These are phyloP conservation scores for Aquanectria penicillioides DNA, from an alignment of 2,329 filamentous ascomycete genomes.

Conservation along the genomic window DNA sequence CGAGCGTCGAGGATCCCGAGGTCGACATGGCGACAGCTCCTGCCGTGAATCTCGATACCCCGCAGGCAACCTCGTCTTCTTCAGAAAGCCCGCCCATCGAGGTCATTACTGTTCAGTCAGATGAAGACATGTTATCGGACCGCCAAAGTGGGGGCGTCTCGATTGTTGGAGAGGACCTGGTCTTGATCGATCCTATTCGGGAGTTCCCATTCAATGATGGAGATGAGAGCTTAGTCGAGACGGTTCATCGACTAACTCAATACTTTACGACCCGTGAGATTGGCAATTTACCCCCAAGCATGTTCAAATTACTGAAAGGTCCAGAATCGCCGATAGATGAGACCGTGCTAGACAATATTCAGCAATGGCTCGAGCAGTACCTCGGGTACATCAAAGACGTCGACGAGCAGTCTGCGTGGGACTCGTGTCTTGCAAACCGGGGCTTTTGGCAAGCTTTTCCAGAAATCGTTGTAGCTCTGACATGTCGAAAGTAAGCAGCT, in stretches of 20 bases:
- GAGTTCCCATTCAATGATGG: slow-evolving; percentile 58
- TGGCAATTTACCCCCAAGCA: neutral
- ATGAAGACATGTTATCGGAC: slow-evolving; percentile 48
- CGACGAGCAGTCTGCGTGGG: slow-evolving; percentile 48
- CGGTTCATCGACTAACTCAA: slow-evolving; percentile 48
- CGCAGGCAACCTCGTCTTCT: slow-evolving; percentile 50
- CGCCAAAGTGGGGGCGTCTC: slow-evolving; percentile 44
- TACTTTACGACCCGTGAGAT: slow-evolving; percentile 48
- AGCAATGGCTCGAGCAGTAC: slow-evolving; percentile 62
- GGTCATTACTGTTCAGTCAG: slow-evolving; percentile 51
- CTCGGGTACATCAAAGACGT: slow-evolving; percentile 52
- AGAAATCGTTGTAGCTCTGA: slow-evolving; percentile 53
- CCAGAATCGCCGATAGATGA: slow-evolving; percentile 56
- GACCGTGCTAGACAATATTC: slow-evolving; percentile 55
- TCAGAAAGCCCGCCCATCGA: slow-evolving; percentile 57
- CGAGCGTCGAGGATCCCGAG: slow-evolving; percentile 59
- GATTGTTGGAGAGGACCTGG: slow-evolving; percentile 33
- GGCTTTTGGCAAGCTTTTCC: slow-evolving; percentile 65
- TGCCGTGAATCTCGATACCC: slow-evolving; percentile 37
- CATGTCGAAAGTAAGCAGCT: slow-evolving; percentile 52
- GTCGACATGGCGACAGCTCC: slow-evolving; percentile 45
- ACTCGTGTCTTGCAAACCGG: slow-evolving; percentile 55
- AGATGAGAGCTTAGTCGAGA: slow-evolving; percentile 44
- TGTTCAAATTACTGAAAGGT: slow-evolving; percentile 36
- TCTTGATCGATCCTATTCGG: slow-evolving; percentile 52